Conservation (phyloP, 768 basidiomycete genomes). For the Leccinum variicolor region DNA sequence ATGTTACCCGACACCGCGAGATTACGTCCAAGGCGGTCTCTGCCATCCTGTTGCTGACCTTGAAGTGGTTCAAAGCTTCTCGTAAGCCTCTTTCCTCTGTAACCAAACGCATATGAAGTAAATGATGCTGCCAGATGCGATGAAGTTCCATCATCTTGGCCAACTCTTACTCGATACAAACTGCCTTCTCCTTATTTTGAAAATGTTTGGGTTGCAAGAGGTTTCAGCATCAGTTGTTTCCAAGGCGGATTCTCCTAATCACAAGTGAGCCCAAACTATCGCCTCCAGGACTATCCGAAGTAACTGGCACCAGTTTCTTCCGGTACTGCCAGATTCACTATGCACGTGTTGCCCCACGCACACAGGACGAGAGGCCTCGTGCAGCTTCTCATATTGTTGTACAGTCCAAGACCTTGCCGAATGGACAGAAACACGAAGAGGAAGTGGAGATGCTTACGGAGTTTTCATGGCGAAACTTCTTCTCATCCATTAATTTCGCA, state of each 20-base stretch:
- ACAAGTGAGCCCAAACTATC: constrained; percentile 54
- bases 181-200: constrained; percentile 86
- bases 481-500: constrained; percentile 94
- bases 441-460: constrained; percentile 92
- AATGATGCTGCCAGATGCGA: constrained; percentile 68
- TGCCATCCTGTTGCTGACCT: constrained; percentile 80
- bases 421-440: constrained; percentile 74
- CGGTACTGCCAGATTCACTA: constrained; percentile 84
- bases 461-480: constrained; percentile 98
- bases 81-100: constrained; percentile 53
- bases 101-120: background rate
- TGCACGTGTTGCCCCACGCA: constrained; percentile 58
- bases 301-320: constrained; percentile 72
- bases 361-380: constrained; percentile 63
- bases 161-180: constrained; percentile 94
- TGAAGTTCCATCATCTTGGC: constrained; percentile 99
- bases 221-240: constrained; percentile 80
- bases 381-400: constrained; percentile 57
- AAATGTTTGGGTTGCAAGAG: constrained; percentile 98
- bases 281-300: background rate
- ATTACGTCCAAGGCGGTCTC: constrained; percentile 97
- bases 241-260: constrained; percentile 82
- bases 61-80: constrained; percentile 99
- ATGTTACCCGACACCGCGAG: constrained; percentile 92
- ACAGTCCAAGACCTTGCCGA: constrained; percentile 58